phyloP scores from a whole-genome alignment of 1,139 yeast species.

The Pneumocystis oryctolagi region DNA sequence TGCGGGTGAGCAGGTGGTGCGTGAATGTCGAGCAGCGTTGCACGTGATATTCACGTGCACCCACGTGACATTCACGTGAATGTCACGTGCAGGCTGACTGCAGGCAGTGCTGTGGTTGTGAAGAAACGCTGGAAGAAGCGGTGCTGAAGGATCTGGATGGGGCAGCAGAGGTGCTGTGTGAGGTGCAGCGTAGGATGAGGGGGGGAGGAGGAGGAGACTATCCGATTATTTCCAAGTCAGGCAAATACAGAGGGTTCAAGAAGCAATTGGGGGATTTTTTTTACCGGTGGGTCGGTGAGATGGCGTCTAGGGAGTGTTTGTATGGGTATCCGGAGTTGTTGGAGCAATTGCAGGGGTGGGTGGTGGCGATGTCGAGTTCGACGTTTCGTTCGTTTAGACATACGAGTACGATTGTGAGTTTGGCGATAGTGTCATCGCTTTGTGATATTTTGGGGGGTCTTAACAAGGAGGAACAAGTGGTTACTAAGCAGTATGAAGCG shows the following conservation, averaged over 20 bases:
- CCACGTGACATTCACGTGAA: no score
- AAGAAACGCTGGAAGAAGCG: constrained; percentile 52
- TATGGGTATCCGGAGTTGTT: constrained; percentile 39
- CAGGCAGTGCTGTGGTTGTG: constrained; percentile 40
- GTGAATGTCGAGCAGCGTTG: background rate
- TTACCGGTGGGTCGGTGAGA: constrained; percentile 34
- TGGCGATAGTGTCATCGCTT: constrained; percentile 45
- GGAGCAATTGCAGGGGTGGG: constrained; percentile 56
- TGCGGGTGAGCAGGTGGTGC: background rate
- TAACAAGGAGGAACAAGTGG: constrained; percentile 25
- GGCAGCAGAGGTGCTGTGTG: constrained; percentile 46
- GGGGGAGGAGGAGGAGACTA: constrained; percentile 34
- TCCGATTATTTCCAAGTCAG: constrained; percentile 45
- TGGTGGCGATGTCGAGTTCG: constrained; percentile 55
- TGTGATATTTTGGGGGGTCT: constrained; percentile 38
- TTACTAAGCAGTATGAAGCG: constrained; percentile 23
- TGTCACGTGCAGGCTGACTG: background rate
- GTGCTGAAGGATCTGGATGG: constrained; percentile 65
- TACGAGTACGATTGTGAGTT: constrained; percentile 45
- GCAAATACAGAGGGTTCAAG: constrained; percentile 40
- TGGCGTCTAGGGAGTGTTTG: constrained; percentile 53
- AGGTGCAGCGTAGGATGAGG: constrained; percentile 46
- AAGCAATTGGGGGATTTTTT: constrained; percentile 44
- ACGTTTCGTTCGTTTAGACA: constrained; percentile 58
- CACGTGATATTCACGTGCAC: no score